Evolutionary conservation across 257 asterid genomes (phyloP).

Genomic region (Fraxinus excelsior): DNA sequence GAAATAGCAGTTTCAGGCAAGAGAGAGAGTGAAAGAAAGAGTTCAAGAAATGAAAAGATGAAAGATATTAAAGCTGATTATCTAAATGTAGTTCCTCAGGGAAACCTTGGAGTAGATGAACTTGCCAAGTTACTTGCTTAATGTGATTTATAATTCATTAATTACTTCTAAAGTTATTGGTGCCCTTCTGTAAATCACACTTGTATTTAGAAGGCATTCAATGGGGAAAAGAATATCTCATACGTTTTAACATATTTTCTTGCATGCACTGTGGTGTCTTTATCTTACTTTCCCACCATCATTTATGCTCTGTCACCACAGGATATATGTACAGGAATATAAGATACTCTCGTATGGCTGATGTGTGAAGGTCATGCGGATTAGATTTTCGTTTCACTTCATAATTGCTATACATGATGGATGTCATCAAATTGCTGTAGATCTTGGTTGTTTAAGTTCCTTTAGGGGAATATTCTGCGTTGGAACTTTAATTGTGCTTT

Average conservation of each 20-base stretch:
- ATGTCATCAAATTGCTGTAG: too few species aligned
- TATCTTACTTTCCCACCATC: not conserved
- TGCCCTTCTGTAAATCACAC: conserved; percentile 2
- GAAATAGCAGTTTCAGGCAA: conserved; percentile 31
- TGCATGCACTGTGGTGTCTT: not conserved
- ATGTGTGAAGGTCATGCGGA: not conserved
- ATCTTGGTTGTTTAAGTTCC: not conserved
- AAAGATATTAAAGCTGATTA: conserved; percentile 54
- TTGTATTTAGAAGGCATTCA: not conserved
- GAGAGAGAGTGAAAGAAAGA: conserved; percentile 40
- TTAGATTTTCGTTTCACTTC: not conserved
- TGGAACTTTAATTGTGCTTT: not conserved
- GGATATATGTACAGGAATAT: not conserved
- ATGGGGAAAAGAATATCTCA: not conserved
- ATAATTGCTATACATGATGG: too few species aligned
- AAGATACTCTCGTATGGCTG: not conserved
- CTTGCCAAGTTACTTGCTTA: conserved; percentile 77
- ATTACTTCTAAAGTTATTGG: not conserved
- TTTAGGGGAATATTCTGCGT: not conserved
- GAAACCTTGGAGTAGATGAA: conserved; percentile 81
- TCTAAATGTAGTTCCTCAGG: conserved; percentile 61
- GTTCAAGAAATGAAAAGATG: conserved; percentile 35
- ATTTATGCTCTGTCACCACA: not conserved
- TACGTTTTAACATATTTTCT: not conserved
- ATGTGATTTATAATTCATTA: conserved; percentile 5